These are phyloP conservation scores for Spinacia oleracea DNA, from an alignment of 179 eudicot species.

Conservation along the genomic window DNA sequence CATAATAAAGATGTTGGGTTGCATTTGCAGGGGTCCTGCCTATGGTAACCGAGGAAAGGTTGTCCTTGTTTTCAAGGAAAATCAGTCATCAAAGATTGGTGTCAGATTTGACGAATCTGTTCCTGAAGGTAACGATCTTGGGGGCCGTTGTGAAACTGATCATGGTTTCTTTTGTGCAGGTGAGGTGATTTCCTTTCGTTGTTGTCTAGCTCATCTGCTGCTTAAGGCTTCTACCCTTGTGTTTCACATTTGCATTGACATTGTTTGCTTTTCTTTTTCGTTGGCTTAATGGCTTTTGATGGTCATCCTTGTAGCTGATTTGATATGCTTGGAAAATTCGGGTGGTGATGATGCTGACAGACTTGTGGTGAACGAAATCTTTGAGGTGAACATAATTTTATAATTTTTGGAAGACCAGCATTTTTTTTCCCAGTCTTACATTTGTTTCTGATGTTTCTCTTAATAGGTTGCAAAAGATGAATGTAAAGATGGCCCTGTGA, in stretches of 20 bases:
- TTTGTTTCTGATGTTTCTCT: neutral
- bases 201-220: neutral
- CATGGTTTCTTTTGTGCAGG: slow-evolving; percentile 96
- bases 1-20: no score
- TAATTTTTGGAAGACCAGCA: neutral
- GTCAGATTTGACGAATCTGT: slow-evolving; percentile 85
- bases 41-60: slow-evolving; percentile 84
- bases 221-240: neutral
- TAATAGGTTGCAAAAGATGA: slow-evolving; percentile 70
- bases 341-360: slow-evolving; percentile 65
- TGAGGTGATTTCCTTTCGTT: slow-evolving; percentile 51
- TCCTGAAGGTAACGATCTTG: slow-evolving; percentile 86
- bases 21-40: slow-evolving; percentile 69
- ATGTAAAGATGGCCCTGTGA: slow-evolving; percentile 59
- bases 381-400: slow-evolving; percentile 56
- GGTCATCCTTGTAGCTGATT: slow-evolving; percentile 57
- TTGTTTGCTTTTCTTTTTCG: neutral
- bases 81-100: slow-evolving; percentile 79
- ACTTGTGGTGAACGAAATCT: slow-evolving; percentile 78
- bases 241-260: neutral
- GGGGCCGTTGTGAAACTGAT: slow-evolving; percentile 84
- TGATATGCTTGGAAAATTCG: slow-evolving; percentile 66
- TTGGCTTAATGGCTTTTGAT: slow-evolving; percentile 14
- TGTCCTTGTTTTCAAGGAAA: slow-evolving; percentile 80
- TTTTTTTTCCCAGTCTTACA: neutral